Evolutionary conservation across 2,329 filamentous ascomycete genomes (phyloP), one percentile per base, ranked within the genome.

Genomic region (Cladophialophora chaetospira): DNA sequence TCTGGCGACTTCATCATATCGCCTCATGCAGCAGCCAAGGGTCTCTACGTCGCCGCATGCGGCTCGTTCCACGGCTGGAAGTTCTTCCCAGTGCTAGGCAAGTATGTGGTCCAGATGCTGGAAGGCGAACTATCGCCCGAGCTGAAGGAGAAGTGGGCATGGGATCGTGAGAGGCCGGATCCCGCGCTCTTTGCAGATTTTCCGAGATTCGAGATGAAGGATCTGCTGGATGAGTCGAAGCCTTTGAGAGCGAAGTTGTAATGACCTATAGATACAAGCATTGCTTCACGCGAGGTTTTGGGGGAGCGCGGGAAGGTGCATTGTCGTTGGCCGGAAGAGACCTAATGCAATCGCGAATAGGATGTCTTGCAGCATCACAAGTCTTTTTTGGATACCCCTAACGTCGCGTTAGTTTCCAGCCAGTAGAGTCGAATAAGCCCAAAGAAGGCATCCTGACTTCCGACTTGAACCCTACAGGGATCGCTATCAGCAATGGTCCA

Each of bases 121-220:
- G 75, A 79, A 63, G 75, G 75, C 1, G 71, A 62, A 0, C 68
- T 81, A 25, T 70, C 69, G 25, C 61, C 69, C 1, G 74, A 76
- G 25, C 65, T 78, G 42, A 61, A 51, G 6, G 62, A 72, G 17
- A 64, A 79, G 47, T 81, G 79, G 79, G 61, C 66, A 9, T 78
- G 76, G 76, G 82, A 87, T 67, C 77, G 84, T 10, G 79, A 83
- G 65, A 71, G 81, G 19, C 82, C 83, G 1, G 79, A 84, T 63
- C 68, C 75, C 2, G 70, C 74, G 1, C 65, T 75, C 9, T 83
- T 83, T 64, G 74, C 78, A 5, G 81, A 83, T 66, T 87, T 76
- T 69, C 83, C 84, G 5, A 75, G 79, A 45, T 73, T 74, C 3
- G 82, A 86, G 75, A 78, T 86, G 76, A 78, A 71, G 50, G 79